A percentile compares a stretch with the other conserved stretches of the same genome.
These are phyloP conservation scores for Neonectria ditissima DNA, from an alignment of 2,329 filamentous ascomycete species.

Conservation along the genomic window DNA sequence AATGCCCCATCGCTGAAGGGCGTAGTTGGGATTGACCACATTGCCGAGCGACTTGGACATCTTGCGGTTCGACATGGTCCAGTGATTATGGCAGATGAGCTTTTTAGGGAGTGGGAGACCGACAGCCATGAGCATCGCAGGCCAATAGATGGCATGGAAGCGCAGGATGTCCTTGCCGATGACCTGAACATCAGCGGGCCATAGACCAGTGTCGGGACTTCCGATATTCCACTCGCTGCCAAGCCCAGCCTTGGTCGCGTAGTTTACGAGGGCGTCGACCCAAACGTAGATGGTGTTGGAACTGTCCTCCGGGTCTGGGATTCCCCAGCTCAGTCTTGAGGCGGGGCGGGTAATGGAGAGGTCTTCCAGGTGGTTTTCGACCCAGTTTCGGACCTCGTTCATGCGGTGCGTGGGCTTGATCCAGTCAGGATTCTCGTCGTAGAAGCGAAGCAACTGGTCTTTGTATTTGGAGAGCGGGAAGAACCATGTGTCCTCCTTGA, in stretches of 20 bases:
- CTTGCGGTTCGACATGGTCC: slow-evolving; percentile 91
- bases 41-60: slow-evolving; percentile 98
- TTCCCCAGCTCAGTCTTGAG: slow-evolving; percentile 85
- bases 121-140: slow-evolving; percentile 91
- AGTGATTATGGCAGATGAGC: slow-evolving; percentile 91
- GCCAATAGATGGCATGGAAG: slow-evolving; percentile 99
- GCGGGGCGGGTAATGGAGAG: slow-evolving; percentile 88
- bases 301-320: slow-evolving; percentile 85
- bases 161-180: slow-evolving; percentile 97
- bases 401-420: slow-evolving; percentile 79
- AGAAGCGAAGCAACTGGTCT: slow-evolving; percentile 83
- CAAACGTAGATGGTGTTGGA: slow-evolving; percentile 97
- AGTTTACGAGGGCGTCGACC: slow-evolving; percentile 96
- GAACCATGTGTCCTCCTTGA: slow-evolving; percentile 92
- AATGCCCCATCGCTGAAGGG: slow-evolving; percentile 87
- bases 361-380: slow-evolving; percentile 83
- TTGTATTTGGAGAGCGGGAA: slow-evolving; percentile 88
- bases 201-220: slow-evolving; percentile 72
- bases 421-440: slow-evolving; percentile 80
- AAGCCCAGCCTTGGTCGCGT: slow-evolving; percentile 88
- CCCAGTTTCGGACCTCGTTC: slow-evolving; percentile 82
- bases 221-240: slow-evolving; percentile 70
- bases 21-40: slow-evolving; percentile 93
- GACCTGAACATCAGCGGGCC: slow-evolving; percentile 93
- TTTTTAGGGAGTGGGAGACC: slow-evolving; percentile 81